Evolutionary conservation across 495 filamentous ascomycete species (phyloP).

Genomic region (Penicillium longicatenatum): DNA sequence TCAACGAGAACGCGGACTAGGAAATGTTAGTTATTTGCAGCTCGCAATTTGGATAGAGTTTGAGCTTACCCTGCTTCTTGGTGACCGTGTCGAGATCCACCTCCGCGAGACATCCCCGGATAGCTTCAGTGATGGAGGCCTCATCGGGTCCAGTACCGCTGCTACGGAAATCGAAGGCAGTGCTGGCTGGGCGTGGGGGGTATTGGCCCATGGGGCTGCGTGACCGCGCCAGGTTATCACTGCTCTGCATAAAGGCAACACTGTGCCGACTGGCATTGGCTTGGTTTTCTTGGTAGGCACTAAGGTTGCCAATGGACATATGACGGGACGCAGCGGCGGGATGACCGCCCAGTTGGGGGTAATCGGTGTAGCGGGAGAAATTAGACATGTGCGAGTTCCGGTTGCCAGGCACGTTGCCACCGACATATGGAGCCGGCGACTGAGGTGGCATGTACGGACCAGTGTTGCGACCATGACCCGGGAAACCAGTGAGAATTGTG

Average conservation of each 20-base stretch:
- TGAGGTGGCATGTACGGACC: constrained; percentile 77
- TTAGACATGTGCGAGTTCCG: constrained; percentile 60
- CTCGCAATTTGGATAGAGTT: not conserved
- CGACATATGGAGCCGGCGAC: constrained; percentile 67
- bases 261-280: constrained; percentile 50
- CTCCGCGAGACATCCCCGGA: constrained; percentile 79
- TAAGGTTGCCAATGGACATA: constrained; percentile 64
- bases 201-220: constrained; percentile 54
- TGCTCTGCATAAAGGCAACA: constrained; percentile 54
- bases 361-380: constrained; percentile 56
- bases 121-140: constrained; percentile 73
- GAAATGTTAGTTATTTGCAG: not conserved
- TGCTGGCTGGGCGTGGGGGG: constrained; percentile 63
- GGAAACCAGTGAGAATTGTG: constrained; percentile 86
- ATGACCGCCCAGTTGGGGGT: constrained; percentile 42
- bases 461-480: constrained; percentile 54
- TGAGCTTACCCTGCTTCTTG: constrained; percentile 81
- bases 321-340: constrained; percentile 48
- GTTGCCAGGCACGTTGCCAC: constrained; percentile 50
- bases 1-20: constrained; percentile 83
- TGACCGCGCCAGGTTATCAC: constrained; percentile 60
- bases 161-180: constrained; percentile 71
- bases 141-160: constrained; percentile 66
- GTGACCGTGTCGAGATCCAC: constrained; percentile 94
- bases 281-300: constrained; percentile 53